Conservation (phyloP, 2,329 filamentous ascomycete species). For the Talaromyces sp. region DNA sequence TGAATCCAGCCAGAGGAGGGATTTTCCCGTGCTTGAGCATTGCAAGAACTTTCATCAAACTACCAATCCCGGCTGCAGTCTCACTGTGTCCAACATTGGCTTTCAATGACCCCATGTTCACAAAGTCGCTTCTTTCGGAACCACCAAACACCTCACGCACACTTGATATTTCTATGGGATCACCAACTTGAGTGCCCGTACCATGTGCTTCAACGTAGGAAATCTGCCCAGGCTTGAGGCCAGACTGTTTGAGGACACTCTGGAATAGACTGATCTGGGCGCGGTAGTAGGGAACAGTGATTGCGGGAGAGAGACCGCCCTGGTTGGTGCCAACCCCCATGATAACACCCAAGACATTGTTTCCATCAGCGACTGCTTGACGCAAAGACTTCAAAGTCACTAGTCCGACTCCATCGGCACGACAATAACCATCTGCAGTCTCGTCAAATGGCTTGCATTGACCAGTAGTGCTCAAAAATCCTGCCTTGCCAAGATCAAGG, state of each 20-base stretch:
- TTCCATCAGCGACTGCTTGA: conserved; percentile 44
- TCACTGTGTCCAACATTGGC: conserved; percentile 36
- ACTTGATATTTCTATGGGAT: conserved; percentile 22
- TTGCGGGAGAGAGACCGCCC: conserved; percentile 22
- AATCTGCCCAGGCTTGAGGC: background rate
- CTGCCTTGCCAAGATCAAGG: conserved; percentile 31
- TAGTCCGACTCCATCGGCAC: conserved; percentile 49
- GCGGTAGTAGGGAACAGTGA: background rate
- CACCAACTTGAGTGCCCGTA: conserved; percentile 26
- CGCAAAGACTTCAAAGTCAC: conserved; percentile 50
- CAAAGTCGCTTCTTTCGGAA: conserved; percentile 16
- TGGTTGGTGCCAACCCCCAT: conserved; percentile 30
- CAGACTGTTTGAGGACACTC: background rate
- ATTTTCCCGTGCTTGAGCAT: conserved; percentile 35
- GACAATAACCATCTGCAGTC: conserved; percentile 47
- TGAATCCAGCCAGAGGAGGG: conserved; percentile 29
- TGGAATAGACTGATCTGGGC: background rate
- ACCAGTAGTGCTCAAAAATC: conserved; percentile 50
- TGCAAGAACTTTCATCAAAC: conserved; percentile 29
- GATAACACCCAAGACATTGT: conserved; percentile 40
- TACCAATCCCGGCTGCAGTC: conserved; percentile 25
- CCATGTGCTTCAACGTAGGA: conserved; percentile 9
- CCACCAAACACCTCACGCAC: conserved; percentile 6
- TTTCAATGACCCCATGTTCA: conserved; percentile 30
- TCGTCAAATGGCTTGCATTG: conserved; percentile 49